Evolutionary conservation across 805 yeast genomes (phyloP), one percentile per base, ranked within the genome.

Genomic region (Citeromyces nyonsensis): DNA sequence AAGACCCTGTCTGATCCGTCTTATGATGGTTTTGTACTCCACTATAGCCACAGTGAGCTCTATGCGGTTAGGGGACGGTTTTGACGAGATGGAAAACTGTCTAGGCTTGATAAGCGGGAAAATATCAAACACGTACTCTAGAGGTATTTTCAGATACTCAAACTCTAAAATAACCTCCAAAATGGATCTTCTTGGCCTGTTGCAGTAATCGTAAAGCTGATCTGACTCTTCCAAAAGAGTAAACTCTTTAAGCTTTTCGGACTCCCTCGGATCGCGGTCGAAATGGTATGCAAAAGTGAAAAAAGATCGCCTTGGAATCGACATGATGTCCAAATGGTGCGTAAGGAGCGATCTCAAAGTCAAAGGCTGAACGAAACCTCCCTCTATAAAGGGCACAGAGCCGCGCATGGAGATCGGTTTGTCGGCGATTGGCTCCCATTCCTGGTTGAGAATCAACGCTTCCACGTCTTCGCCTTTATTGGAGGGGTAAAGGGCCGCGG

Each of bases 131-230:
- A 84, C 43, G 44, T 79, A 77, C 36, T 71, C 77, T 25, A 81
- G 47, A 1, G 98, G 97, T 20, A 91, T 71, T 31, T 54, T 62
- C 28, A 91, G 59, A 4, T 83, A 67, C 38, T 69, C 73, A 47
- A 91, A 91, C 48, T 91, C 99, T 33, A 72, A 64, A 5, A 91
- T 49, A 0, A 81, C 79, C 49, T 91, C 99, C 14, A 85, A 47
- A 4, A 86, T 66, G 32, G 94, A 84, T 41, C 99, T 54, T 40
- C 95, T 64, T 4, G 97, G 96, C 37, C 97, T 59, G 47, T 84
- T 81, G n/a, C 93, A 93, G 51, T 91, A 91, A 50, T 88, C 76
- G 49, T 73, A 88, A 29, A 86, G 53, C 34, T 82, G 95, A 47
- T 88, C 85, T 33, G 78, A 67, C 32, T 81, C 84, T 29, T 77